Conservation (phyloP, 306 rosid genomes). For the Pueraria montana region DNA sequence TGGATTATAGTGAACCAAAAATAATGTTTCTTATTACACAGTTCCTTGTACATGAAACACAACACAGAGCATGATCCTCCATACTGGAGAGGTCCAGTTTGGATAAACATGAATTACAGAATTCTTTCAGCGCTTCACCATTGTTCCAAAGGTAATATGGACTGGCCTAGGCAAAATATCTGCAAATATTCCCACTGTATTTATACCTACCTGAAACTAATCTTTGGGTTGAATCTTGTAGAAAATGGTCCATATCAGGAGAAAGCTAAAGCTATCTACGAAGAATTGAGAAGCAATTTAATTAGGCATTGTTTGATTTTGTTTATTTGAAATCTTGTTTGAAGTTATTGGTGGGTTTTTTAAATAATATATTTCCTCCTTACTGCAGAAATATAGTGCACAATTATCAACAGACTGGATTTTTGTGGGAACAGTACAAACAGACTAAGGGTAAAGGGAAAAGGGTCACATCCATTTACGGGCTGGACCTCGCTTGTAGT, state of each 20-base stretch:
- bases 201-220: constrained; percentile 38
- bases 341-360: background rate
- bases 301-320: constrained; percentile 63
- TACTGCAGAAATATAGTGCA: constrained; percentile 64
- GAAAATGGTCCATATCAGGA: constrained; percentile 81
- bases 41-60: constrained; percentile 89
- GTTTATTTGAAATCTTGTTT: constrained; percentile 5
- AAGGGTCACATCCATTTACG: constrained; percentile 85
- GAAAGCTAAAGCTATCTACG: constrained; percentile 72
- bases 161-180: constrained; percentile 26
- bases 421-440: constrained; percentile 91
- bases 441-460: constrained; percentile 85
- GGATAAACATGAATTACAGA: constrained; percentile 87
- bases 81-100: constrained; percentile 93
- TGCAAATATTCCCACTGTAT: constrained; percentile 23
- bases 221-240: constrained; percentile 49
- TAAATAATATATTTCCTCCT: background rate
- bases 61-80: constrained; percentile 96
- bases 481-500: constrained; percentile 96
- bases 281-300: constrained; percentile 82
- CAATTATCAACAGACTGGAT: constrained; percentile 76
- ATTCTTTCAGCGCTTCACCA: constrained; percentile 89
- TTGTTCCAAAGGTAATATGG: constrained; percentile 78
- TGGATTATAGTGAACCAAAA: constrained; percentile 34
- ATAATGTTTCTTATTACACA: constrained; percentile 36